Conservation (phyloP, 352 stramenopile genomes). For the Phytophthora lateralis region DNA sequence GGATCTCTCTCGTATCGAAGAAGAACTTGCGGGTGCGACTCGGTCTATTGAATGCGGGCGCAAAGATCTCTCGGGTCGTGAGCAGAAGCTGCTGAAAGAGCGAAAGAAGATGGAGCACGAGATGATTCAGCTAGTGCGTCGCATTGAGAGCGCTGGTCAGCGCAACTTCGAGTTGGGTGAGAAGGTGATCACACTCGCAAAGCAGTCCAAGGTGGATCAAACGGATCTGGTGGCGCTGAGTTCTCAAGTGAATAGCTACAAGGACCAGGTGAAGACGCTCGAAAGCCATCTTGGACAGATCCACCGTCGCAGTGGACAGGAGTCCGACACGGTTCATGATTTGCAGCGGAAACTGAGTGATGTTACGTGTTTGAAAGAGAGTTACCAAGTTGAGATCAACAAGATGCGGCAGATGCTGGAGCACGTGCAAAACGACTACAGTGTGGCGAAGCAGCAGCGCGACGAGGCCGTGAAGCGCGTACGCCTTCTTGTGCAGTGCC, state of each 20-base stretch:
- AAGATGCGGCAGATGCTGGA: conserved; percentile 49
- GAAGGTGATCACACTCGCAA: conserved; percentile 58
- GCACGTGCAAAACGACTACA: conserved; percentile 46
- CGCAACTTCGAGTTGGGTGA: conserved; percentile 66
- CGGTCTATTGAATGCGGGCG: conserved; percentile 33
- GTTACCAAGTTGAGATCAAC: conserved; percentile 56
- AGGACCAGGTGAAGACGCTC: conserved; percentile 51
- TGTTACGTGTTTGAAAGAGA: conserved; percentile 54
- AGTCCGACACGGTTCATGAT: conserved; percentile 41
- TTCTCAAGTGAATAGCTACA: conserved; percentile 71
- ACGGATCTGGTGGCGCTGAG: conserved; percentile 62
- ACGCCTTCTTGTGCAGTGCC: conserved; percentile 57
- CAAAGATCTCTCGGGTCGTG: conserved; percentile 44
- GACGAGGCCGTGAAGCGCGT: conserved; percentile 68
- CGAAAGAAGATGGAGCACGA: conserved; percentile 61
- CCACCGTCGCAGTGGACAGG: conserved; percentile 26
- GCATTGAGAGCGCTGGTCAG: conserved; percentile 57
- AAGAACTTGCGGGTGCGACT: conserved; percentile 35
- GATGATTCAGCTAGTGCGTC: conserved; percentile 50
- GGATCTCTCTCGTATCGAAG: conserved; percentile 38
- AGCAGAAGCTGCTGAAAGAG: conserved; percentile 66
- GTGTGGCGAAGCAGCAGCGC: conserved; percentile 52
- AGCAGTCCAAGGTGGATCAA: conserved; percentile 67
- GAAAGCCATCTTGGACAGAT: conserved; percentile 46
- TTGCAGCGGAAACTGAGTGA: conserved; percentile 50